Conservation (phyloP, 306 rosid species). For the Elaeagnus macrophylla region DNA sequence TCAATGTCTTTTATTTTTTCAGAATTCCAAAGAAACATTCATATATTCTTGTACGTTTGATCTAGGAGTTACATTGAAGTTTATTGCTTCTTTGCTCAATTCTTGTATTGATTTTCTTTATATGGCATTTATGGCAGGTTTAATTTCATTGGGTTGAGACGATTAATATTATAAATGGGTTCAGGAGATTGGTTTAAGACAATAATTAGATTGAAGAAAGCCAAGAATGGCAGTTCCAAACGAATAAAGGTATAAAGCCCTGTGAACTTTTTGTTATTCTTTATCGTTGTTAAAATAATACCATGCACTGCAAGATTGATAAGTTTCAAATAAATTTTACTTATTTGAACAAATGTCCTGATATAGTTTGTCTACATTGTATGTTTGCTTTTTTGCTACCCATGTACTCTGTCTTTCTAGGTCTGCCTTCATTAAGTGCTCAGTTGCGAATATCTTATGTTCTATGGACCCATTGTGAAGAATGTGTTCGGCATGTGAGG, state of each 20-base stretch:
- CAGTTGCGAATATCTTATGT: too few relatives aligned
- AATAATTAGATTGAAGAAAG: conserved; percentile 50
- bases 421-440: too few relatives aligned
- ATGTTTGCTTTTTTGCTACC: too few relatives aligned
- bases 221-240: conserved; percentile 52
- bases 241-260: conserved; percentile 49
- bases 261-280: neutral
- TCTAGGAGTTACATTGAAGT: too few relatives aligned
- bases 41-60: too few relatives aligned
- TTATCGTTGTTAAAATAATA: conserved; percentile 3
- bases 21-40: too few relatives aligned
- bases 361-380: neutral
- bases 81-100: conserved; percentile 9
- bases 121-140: conserved; percentile 27
- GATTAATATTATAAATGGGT: conserved; percentile 46
- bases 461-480: too few relatives aligned
- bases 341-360: neutral
- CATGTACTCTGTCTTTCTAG: too few relatives aligned
- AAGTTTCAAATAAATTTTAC: too few relatives aligned
- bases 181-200: conserved; percentile 90
- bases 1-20: too few relatives aligned
- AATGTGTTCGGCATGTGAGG: too few relatives aligned
- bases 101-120: conserved; percentile 24
- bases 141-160: conserved; percentile 30
- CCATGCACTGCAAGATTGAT: neutral